phyloP scores from a whole-genome alignment of 306 rosid species.

The Astragalus glycyphyllos region DNA sequence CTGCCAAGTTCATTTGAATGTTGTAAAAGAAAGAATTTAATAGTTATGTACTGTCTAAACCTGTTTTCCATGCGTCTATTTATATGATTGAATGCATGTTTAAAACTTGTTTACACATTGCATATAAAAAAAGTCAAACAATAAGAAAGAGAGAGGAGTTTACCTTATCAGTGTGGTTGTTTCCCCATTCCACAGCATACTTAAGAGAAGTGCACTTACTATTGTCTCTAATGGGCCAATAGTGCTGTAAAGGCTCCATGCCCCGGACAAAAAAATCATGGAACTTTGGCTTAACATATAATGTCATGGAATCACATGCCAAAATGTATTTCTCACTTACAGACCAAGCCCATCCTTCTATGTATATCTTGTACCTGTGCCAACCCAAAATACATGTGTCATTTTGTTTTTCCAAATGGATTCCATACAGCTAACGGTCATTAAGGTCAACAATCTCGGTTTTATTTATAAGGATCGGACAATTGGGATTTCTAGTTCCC shows the following conservation, averaged over 20 bases:
- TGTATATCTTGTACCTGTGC: slow-evolving; percentile 74
- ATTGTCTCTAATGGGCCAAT: slow-evolving; percentile 82
- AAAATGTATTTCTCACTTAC: slow-evolving; percentile 91
- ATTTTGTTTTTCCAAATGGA: neutral
- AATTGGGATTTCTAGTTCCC: no score
- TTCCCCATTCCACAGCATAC: slow-evolving; percentile 92
- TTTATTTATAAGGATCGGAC: no score
- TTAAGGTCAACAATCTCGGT: no score
- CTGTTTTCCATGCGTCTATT: no score
- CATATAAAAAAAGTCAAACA: neutral
- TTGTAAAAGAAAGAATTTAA: neutral
- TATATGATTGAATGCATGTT: neutral
- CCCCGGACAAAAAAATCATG: slow-evolving; percentile 75
- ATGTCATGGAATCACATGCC: slow-evolving; percentile 74
- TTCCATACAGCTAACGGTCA: no score
- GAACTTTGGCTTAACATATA: slow-evolving; percentile 56
- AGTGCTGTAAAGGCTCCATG: slow-evolving; percentile 74
- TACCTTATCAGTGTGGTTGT: slow-evolving; percentile 59
- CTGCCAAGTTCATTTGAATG: neutral
- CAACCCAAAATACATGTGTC: neutral
- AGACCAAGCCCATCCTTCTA: slow-evolving; percentile 96
- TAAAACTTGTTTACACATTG: neutral
- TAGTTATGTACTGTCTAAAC: no score
- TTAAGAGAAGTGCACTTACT: slow-evolving; percentile 77
- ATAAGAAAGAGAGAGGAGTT: neutral